These are phyloP conservation scores for Xylaria intraflava DNA, from an alignment of 495 filamentous ascomycete species.

Conservation along the genomic window DNA sequence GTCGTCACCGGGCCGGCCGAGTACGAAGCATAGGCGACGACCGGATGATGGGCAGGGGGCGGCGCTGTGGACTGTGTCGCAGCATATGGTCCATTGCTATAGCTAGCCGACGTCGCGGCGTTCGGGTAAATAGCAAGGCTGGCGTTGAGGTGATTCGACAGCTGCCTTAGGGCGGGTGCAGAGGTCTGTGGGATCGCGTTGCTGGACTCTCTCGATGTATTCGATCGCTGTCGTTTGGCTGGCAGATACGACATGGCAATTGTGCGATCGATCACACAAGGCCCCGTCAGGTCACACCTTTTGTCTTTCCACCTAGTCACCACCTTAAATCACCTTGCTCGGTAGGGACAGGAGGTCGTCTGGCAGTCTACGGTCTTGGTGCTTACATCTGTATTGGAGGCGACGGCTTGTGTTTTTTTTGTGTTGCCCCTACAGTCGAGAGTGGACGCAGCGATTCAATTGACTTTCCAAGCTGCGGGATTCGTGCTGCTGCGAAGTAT, in stretches of 20 bases:
- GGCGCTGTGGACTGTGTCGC: constrained; percentile 18
- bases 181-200: constrained; percentile 18
- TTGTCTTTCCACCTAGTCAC: background rate
- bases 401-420: background rate
- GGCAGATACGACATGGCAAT: constrained; percentile 31
- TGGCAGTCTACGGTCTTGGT: background rate
- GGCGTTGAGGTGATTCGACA: constrained; percentile 7
- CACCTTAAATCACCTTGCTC: background rate
- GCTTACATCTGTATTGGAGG: constrained; percentile 3
- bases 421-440: background rate
- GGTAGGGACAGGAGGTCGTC: background rate
- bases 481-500: background rate
- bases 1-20: constrained; percentile 23
- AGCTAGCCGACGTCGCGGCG: constrained; percentile 13
- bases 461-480: constrained; percentile 6
- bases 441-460: background rate
- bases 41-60: constrained; percentile 16
- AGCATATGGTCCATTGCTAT: constrained; percentile 26
- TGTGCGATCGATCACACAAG: constrained; percentile 13
- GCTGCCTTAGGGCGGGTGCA: constrained; percentile 10
- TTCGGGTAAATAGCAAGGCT: constrained; percentile 17
- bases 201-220: constrained; percentile 28
- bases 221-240: constrained; percentile 31
- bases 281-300: constrained; percentile 2
- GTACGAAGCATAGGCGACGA: constrained; percentile 21